phyloP scores from a whole-genome alignment of 768 basidiomycete genomes.

The Collybia mongolica region DNA sequence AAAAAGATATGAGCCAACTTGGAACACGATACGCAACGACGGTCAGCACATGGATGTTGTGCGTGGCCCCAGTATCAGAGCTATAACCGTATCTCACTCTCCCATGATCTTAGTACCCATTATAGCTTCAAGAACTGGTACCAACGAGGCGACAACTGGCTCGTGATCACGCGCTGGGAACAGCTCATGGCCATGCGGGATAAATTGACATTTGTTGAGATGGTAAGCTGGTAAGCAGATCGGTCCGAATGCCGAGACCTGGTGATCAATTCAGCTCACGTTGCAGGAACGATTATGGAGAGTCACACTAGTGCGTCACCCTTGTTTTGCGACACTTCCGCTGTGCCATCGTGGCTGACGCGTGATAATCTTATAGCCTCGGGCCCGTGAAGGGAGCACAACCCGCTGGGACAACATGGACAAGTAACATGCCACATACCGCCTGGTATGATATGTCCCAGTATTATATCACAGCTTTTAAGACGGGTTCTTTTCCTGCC shows the following conservation, averaged over 20 bases:
- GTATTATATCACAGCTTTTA: constrained; percentile 68
- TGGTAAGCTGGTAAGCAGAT: constrained; percentile 58
- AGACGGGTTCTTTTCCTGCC: constrained; percentile 59
- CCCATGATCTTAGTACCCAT: constrained; percentile 43
- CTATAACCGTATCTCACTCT: background rate
- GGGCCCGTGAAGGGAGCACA: constrained; percentile 57
- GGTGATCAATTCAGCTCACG: background rate
- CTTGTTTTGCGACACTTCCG: background rate
- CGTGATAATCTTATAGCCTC: constrained; percentile 27
- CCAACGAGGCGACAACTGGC: constrained; percentile 65
- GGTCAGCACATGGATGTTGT: constrained; percentile 49
- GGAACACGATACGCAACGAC: constrained; percentile 43
- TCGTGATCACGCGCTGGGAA: constrained; percentile 71
- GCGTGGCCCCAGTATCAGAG: constrained; percentile 12
- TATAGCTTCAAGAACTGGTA: constrained; percentile 64
- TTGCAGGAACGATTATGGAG: constrained; percentile 71
- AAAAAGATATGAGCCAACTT: constrained; percentile 41
- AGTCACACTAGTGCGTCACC: constrained; percentile 60
- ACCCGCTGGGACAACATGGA: constrained; percentile 44
- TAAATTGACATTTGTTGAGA: constrained; percentile 55
- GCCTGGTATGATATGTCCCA: constrained; percentile 63
- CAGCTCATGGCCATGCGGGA: constrained; percentile 59
- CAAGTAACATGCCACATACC: constrained; percentile 40
- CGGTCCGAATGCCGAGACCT: background rate
- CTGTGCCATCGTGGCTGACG: no score